A percentile compares a stretch with the other conserved stretches of the same genome.
phyloP scores from a whole-genome alignment of 2,329 filamentous ascomycete genomes.

The Cercospora janseana region DNA sequence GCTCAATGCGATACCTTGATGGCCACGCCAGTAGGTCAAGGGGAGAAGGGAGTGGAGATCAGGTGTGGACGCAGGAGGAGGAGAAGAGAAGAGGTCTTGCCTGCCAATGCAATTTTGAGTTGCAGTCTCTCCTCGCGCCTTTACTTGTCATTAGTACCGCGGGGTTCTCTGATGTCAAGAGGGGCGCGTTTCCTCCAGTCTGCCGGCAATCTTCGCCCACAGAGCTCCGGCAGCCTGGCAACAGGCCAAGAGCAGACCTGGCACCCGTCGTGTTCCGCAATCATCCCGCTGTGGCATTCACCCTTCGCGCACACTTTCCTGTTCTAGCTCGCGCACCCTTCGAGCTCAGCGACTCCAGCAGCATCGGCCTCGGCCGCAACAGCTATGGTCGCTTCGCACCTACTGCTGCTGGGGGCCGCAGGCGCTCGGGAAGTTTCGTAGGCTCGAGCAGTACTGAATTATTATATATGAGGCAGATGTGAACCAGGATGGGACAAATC shows the following conservation, averaged over 20 bases:
- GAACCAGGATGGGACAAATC: neutral
- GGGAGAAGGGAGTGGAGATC: constrained; percentile 4
- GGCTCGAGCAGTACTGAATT: neutral
- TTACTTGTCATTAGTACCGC: constrained; percentile 3
- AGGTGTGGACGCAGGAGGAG: constrained; percentile 5
- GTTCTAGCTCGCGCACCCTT: constrained; percentile 5
- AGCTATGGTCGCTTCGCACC: neutral
- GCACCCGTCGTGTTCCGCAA: constrained; percentile 12
- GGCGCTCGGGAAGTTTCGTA: constrained; percentile 6
- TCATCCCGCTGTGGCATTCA: constrained; percentile 10
- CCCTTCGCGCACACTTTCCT: constrained; percentile 13
- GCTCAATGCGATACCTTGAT: constrained; percentile 14
- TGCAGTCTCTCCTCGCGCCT: constrained; percentile 11
- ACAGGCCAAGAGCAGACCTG: constrained; percentile 6
- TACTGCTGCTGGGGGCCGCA: no score
- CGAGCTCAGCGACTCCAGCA: neutral
- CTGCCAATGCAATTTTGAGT: constrained; percentile 15
- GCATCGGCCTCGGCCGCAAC: neutral
- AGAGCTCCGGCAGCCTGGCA: constrained; percentile 7
- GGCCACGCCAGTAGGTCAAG: constrained; percentile 1
- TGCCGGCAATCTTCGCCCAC: constrained; percentile 4
- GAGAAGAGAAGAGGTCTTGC: constrained; percentile 5
- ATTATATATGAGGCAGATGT: neutral
- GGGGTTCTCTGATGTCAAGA: constrained; percentile 11
- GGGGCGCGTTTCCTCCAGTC: constrained; percentile 8